Evolutionary conservation across 495 filamentous ascomycete genomes (phyloP).

Genomic region (Lophiostoma macrostomum): DNA sequence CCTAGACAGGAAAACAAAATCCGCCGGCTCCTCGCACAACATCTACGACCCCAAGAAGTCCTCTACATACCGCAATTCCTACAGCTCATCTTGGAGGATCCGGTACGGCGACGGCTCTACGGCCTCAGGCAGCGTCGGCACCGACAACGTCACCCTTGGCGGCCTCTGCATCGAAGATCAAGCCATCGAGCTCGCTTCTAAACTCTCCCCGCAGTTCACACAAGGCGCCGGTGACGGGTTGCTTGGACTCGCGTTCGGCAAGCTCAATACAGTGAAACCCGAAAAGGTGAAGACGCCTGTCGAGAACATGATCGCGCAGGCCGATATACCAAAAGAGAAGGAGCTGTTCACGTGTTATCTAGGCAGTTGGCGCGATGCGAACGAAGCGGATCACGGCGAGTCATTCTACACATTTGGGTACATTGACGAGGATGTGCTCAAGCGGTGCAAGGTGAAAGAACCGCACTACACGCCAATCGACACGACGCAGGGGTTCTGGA

Average conservation of each 20-base stretch:
- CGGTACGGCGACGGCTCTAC: constrained; percentile 69
- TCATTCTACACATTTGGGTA: constrained; percentile 81
- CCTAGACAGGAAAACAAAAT: constrained; percentile 44
- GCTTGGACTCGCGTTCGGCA: constrained; percentile 67
- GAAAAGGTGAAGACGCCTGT: constrained; percentile 65
- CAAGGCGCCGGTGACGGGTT: constrained; percentile 65
- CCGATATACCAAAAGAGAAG: constrained; percentile 58
- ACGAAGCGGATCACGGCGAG: constrained; percentile 53
- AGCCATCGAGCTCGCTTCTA: constrained; percentile 65
- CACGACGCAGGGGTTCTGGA: constrained; percentile 70
- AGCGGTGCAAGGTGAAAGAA: constrained; percentile 48
- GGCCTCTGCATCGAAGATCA: constrained; percentile 67
- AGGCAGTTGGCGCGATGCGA: constrained; percentile 58
- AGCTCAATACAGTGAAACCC: constrained; percentile 67
- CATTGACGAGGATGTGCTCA: constrained; percentile 64
- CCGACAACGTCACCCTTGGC: constrained; percentile 64
- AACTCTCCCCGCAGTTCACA: constrained; percentile 61
- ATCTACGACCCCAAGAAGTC: constrained; percentile 54
- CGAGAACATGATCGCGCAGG: constrained; percentile 70
- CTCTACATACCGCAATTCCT: constrained; percentile 54
- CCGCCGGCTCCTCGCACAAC: constrained; percentile 22
- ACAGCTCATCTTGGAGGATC: constrained; percentile 62
- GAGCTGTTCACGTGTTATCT: constrained; percentile 75
- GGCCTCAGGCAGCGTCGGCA: constrained; percentile 68
- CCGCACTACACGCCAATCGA: constrained; percentile 66